Conservation (phyloP, 768 basidiomycete genomes). For the Mycena latifolia region DNA sequence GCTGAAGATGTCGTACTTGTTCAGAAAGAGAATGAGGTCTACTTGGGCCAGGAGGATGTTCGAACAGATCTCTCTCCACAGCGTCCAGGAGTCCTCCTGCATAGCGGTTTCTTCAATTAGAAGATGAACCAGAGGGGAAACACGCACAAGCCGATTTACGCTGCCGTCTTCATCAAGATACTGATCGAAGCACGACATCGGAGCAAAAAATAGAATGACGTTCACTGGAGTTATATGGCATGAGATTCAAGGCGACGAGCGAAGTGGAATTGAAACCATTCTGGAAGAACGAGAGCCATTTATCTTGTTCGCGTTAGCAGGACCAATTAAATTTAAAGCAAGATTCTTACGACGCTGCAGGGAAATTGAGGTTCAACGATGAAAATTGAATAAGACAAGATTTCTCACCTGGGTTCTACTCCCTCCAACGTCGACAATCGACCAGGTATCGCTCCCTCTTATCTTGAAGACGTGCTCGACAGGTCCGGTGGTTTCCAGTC, state of each 20-base stretch:
- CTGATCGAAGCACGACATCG: slow-evolving; percentile 73
- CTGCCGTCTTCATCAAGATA: slow-evolving; percentile 65
- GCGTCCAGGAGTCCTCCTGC: slow-evolving; percentile 42
- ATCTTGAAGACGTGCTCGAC: background rate
- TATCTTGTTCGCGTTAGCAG: background rate
- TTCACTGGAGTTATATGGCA: slow-evolving; percentile 46
- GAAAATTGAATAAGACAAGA: background rate
- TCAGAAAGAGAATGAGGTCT: slow-evolving; percentile 69
- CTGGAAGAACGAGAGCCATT: slow-evolving; percentile 2
- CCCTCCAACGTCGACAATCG: background rate
- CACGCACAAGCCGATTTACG: slow-evolving; percentile 68
- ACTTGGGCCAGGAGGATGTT: slow-evolving; percentile 65
- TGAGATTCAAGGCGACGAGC: background rate
- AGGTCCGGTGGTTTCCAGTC: background rate
- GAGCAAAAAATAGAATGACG: slow-evolving; percentile 73
- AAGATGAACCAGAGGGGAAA: background rate
- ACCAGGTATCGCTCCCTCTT: background rate
- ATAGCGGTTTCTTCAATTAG: background rate
- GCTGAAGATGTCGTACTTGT: slow-evolving; percentile 70
- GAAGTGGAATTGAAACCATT: background rate
- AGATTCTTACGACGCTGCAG: slow-evolving; percentile 1
- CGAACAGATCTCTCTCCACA: slow-evolving; percentile 70
- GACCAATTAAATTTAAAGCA: background rate
- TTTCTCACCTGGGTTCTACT: background rate
- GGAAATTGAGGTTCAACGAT: too few relatives aligned